Percentiles rank a stretch among this genome's conserved stretches.
These are phyloP conservation scores for Aspergillus calidoustus DNA, from an alignment of 2,329 filamentous ascomycete species.

Conservation along the genomic window DNA sequence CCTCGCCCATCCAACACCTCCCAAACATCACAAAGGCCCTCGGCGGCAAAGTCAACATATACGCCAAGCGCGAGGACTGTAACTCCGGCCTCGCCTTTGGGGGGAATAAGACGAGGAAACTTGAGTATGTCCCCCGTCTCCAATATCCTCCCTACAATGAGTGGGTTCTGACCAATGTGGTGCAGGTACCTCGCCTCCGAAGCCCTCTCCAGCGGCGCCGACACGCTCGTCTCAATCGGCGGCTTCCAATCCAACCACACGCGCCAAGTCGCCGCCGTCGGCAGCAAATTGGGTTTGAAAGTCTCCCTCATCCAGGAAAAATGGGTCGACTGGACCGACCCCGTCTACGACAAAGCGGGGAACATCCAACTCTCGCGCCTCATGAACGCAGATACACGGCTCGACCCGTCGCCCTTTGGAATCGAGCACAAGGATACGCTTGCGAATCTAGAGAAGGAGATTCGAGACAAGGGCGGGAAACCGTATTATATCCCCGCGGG, in stretches of 20 bases:
- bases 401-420: conserved; percentile 66
- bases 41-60: conserved; percentile 14
- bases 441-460: conserved; percentile 58
- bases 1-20: conserved; percentile 12
- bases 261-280: conserved; percentile 67
- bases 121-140: not conserved
- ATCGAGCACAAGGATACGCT: conserved; percentile 71
- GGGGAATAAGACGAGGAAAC: conserved; percentile 16
- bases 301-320: conserved; percentile 64
- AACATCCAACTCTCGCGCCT: conserved; percentile 73
- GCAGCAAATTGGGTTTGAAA: conserved; percentile 60
- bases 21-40: conserved; percentile 17
- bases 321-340: conserved; percentile 68
- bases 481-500: conserved; percentile 76
- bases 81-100: conserved; percentile 15
- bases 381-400: conserved; percentile 67
- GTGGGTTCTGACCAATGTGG: not conserved
- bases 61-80: conserved; percentile 16
- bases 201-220: conserved; percentile 4
- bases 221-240: conserved; percentile 15
- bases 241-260: conserved; percentile 64
- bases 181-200: conserved; percentile 8
- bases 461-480: conserved; percentile 58
- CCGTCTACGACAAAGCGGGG: conserved; percentile 66
- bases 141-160: not conserved